Conservation (phyloP, 164 flowering plant species). For the Aristolochia californica region DNA sequence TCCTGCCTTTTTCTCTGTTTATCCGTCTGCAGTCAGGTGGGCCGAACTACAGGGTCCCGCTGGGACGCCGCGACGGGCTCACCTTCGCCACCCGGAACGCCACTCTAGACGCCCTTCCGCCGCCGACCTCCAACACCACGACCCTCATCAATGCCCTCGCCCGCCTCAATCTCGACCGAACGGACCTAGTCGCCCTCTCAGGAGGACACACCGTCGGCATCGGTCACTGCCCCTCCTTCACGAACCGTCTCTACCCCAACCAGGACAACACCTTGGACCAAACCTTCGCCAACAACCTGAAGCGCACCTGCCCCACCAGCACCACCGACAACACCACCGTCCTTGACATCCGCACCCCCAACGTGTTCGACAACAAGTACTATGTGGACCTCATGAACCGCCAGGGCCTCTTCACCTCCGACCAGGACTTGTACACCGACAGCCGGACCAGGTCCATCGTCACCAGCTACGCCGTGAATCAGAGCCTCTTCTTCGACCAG, state of each 20-base stretch:
- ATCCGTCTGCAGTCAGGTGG: conserved; percentile 42
- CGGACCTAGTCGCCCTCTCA: conserved; percentile 58
- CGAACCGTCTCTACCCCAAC: conserved; percentile 41
- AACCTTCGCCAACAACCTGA: conserved; percentile 33
- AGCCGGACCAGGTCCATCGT: conserved; percentile 34
- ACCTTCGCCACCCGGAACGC: conserved; percentile 31
- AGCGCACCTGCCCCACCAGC: conserved; percentile 23
- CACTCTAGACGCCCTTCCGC: conserved; percentile 37
- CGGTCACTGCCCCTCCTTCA: conserved; percentile 51
- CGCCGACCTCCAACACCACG: conserved; percentile 23
- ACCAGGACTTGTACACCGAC: conserved; percentile 48
- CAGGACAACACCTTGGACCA: conserved; percentile 23
- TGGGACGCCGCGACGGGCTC: conserved; percentile 49
- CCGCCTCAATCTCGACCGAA: conserved; percentile 28
- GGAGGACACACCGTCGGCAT: conserved; percentile 72
- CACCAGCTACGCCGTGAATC: conserved; percentile 33
- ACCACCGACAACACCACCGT: conserved; percentile 25
- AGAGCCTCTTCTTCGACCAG: conserved; percentile 43
- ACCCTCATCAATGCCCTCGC: conserved; percentile 22
- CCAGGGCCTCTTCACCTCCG: conserved; percentile 57
- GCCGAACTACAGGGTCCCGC: conserved; percentile 40
- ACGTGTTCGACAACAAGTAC: conserved; percentile 62
- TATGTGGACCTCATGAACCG: conserved; percentile 55
- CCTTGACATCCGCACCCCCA: conserved; percentile 21
- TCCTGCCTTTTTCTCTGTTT: background rate